phyloP scores from a whole-genome alignment of 2,329 filamentous ascomycete species.

The Monosporascus sp. region DNA sequence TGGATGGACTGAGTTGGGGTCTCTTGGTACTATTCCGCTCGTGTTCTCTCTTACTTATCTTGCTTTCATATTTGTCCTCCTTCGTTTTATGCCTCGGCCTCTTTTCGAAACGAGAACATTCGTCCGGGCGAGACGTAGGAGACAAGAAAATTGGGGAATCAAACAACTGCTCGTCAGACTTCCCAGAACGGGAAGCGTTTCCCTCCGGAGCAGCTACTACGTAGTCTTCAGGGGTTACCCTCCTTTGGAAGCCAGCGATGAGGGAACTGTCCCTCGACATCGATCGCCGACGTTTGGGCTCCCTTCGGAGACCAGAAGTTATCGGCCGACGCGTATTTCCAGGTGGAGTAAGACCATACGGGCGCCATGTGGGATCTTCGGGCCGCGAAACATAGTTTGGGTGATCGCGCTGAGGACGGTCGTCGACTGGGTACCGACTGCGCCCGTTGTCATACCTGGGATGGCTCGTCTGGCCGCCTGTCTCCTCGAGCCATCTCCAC shows the following conservation, averaged over 20 bases:
- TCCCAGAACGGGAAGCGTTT: neutral
- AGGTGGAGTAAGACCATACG: constrained; percentile 15
- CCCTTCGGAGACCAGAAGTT: constrained; percentile 4
- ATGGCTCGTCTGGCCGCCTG: neutral
- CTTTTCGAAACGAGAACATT: constrained; percentile 37
- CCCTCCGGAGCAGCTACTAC: neutral
- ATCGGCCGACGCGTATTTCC: constrained; percentile 7
- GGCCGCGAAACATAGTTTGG: constrained; percentile 4
- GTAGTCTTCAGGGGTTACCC: constrained; percentile 6
- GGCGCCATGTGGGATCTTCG: constrained; percentile 20
- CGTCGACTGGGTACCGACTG: neutral
- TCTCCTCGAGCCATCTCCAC: neutral
- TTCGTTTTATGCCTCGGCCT: constrained; percentile 51
- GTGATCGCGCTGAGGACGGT: constrained; percentile 1
- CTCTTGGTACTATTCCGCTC: constrained; percentile 17
- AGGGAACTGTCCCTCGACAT: constrained; percentile 20
- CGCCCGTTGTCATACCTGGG: neutral
- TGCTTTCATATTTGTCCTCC: constrained; percentile 49
- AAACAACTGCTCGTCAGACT: neutral
- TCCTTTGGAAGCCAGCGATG: constrained; percentile 14
- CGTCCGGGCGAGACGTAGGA: constrained; percentile 6
- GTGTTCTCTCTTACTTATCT: constrained; percentile 15
- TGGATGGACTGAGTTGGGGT: constrained; percentile 6
- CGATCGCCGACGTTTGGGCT: constrained; percentile 14
- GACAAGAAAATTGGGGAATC: constrained; percentile 10